Conservation (phyloP, 2,329 filamentous ascomycete genomes). For the Talaromyces verruculosus region DNA sequence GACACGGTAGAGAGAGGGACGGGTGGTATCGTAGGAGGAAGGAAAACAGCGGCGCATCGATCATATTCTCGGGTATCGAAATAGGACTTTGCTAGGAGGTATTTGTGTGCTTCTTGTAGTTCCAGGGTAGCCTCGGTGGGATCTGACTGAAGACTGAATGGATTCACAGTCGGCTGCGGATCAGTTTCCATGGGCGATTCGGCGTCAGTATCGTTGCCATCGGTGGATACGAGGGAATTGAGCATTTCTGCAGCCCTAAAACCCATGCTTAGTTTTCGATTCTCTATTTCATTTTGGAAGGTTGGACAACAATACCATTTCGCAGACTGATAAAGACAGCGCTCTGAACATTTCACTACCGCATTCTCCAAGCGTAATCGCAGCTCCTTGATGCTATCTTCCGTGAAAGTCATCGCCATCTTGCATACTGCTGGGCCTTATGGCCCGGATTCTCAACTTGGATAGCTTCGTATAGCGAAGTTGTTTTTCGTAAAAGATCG, state of each 20-base stretch:
- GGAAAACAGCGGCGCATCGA: slow-evolving; percentile 83
- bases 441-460: neutral
- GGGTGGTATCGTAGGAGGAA: slow-evolving; percentile 75
- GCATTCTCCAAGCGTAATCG: slow-evolving; percentile 77
- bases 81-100: slow-evolving; percentile 86
- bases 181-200: slow-evolving; percentile 60
- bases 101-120: slow-evolving; percentile 74
- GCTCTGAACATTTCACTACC: slow-evolving; percentile 85
- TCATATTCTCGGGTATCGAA: slow-evolving; percentile 96
- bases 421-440: slow-evolving; percentile 7
- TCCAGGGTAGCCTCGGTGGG: slow-evolving; percentile 74
- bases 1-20: slow-evolving; percentile 54
- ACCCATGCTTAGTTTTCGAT: neutral
- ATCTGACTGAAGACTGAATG: slow-evolving; percentile 59
- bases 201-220: slow-evolving; percentile 60
- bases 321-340: slow-evolving; percentile 91
- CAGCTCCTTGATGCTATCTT: slow-evolving; percentile 56
- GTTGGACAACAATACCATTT: slow-evolving; percentile 69
- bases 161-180: slow-evolving; percentile 52
- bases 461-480: neutral
- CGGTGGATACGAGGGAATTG: slow-evolving; percentile 66
- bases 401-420: slow-evolving; percentile 39
- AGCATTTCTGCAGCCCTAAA: slow-evolving; percentile 89
- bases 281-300: neutral
- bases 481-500: too few relatives aligned